Percentiles rank a stretch among this genome's conserved stretches.
phyloP scores from a whole-genome alignment of 1,139 yeast genomes.

The Pichia sp. region DNA sequence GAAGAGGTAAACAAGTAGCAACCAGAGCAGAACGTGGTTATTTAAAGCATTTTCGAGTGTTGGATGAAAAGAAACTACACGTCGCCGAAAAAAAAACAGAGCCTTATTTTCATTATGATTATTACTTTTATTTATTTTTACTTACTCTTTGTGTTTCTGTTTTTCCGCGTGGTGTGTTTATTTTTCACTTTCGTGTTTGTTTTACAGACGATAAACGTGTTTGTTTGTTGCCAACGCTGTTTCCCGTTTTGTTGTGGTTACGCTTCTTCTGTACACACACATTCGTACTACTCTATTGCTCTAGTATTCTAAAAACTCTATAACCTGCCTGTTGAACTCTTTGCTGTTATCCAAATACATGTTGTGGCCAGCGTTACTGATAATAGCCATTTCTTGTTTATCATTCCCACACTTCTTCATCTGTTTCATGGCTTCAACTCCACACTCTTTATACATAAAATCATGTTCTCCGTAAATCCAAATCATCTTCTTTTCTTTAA shows the following conservation, averaged over 20 bases:
- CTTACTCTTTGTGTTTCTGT: too few species aligned
- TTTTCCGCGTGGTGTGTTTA: background rate
- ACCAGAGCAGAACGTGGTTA: background rate
- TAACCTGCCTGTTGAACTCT: constrained; percentile 48
- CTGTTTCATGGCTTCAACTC: constrained; percentile 42
- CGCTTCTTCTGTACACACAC: background rate
- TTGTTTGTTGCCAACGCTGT: too few species aligned
- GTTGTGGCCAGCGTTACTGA: constrained; percentile 69
- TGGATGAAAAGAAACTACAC: background rate
- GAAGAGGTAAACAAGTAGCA: background rate
- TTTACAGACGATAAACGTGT: too few species aligned
- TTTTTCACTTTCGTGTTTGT: background rate
- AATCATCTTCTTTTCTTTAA: constrained; percentile 39
- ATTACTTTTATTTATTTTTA: background rate
- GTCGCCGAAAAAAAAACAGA: background rate
- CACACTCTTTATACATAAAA: constrained; percentile 81
- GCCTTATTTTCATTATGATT: background rate
- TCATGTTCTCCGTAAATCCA: constrained; percentile 78
- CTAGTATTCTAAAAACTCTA: constrained; percentile 35
- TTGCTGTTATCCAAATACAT: constrained; percentile 67
- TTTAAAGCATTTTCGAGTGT: background rate
- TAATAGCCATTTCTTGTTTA: constrained; percentile 23
- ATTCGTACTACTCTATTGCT: too few species aligned
- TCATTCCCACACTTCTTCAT: constrained; percentile 25
- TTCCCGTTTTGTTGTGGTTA: too few species aligned